Base-by-base conservation (phyloP, 495 filamentous ascomycete genomes). In the Neurospora hispaniola region DNA sequence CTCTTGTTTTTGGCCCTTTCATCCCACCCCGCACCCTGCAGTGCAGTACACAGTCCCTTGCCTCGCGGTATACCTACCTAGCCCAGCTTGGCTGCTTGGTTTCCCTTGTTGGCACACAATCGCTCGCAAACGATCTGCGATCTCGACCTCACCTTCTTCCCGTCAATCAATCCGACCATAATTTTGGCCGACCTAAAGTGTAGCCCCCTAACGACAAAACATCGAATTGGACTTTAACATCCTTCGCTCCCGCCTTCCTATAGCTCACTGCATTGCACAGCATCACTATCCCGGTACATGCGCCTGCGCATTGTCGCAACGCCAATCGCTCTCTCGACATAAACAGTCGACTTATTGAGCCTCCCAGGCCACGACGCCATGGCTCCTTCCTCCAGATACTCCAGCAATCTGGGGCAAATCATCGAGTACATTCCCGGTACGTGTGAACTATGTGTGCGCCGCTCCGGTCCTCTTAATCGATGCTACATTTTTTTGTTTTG, bases 381-480 rank as follows among this genome's bases (percentile, higher is more conserved):
- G 84, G 76, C 81, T 62, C 84, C 85, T 78, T 82, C 83, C 74
- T 78, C 80, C 35, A 79, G 80, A 42, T 74, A 76, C 75, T 73
- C 81, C 72, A 77, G 70, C 42, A 84, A 85, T 70, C 78, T 85
- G 74, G 87, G 86, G 43, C 86, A 87, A 76, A 81, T 89, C 72
- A 84, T 88, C 70, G 86, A 89, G 79, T 88, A 87, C 78, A 88
- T 89, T 75, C 86, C 86, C 74, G 86, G 87, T 89, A 84, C 42
- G 82, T 76, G 42, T 7, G 12, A 6, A 20, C 6, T 42, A 71
- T 42, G 14, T 35, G 69, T 6, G 38, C 18, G 23, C n/a, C 46
- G 9, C 42, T n/a, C 27, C 44, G 23, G 71, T 42, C 31, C 10
- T 3, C 38, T 38, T 40, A 35, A 18, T 35, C 27, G 23, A 27